These are phyloP conservation scores for Berberis thunbergii DNA, from an alignment of 164 flowering plant genomes.

Conservation along the genomic window DNA sequence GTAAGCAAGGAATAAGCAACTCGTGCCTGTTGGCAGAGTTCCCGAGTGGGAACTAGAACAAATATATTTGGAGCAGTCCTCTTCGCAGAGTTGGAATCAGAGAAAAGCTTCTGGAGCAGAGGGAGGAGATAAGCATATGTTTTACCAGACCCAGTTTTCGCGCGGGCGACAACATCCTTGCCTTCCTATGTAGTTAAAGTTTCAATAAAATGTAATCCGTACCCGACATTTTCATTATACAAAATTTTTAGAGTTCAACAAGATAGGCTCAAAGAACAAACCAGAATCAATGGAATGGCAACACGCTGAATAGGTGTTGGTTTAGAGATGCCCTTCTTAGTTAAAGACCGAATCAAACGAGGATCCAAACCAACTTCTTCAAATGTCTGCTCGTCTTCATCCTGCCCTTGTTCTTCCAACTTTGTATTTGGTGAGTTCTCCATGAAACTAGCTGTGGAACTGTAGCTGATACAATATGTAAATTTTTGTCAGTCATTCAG, in stretches of 20 bases:
- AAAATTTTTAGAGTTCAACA: too few species aligned
- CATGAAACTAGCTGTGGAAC: too few species aligned
- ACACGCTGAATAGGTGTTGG: slow-evolving; percentile 78
- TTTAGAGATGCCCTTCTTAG: slow-evolving; percentile 51
- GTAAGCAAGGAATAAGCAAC: not conserved
- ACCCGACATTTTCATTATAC: too few species aligned
- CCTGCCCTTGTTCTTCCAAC: slow-evolving; percentile 14
- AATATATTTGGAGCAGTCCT: slow-evolving; percentile 55
- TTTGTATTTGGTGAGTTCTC: too few species aligned
- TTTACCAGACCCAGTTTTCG: slow-evolving; percentile 96
- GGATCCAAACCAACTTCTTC: slow-evolving; percentile 80
- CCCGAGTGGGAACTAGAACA: slow-evolving; percentile 82
- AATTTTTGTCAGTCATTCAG: too few species aligned
- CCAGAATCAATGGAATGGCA: slow-evolving; percentile 75
- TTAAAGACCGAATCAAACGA: slow-evolving; percentile 64
- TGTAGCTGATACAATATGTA: too few species aligned
- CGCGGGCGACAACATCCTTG: slow-evolving; percentile 85
- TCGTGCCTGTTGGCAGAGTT: slow-evolving; percentile 72
- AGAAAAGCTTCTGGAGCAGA: slow-evolving; percentile 73
- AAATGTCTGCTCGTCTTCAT: slow-evolving; percentile 47
- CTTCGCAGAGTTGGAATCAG: slow-evolving; percentile 28
- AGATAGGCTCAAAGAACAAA: slow-evolving; percentile 13
- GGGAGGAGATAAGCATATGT: slow-evolving; percentile 93
- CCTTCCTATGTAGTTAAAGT: slow-evolving; percentile 49
- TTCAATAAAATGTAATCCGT: not conserved